phyloP scores from a whole-genome alignment of 1,284 basidiomycete genomes.

The Cerrena zonata region DNA sequence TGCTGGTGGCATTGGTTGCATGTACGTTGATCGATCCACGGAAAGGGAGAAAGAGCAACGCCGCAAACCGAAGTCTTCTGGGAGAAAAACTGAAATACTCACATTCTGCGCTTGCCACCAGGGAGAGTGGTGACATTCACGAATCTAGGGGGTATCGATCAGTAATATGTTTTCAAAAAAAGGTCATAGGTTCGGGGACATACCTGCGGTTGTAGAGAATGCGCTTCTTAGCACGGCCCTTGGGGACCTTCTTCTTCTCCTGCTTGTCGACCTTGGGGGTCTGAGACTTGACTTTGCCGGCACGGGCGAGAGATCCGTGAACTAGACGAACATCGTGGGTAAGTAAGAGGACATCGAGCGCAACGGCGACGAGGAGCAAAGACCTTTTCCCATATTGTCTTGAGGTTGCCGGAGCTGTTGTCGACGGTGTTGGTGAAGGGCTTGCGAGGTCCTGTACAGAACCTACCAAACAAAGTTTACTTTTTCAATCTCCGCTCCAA shows the following conservation, averaged over 20 bases:
- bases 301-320: constrained; percentile 99
- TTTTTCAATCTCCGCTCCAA: not conserved
- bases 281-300: constrained; percentile 98
- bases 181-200: no score
- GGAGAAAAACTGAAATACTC: constrained; percentile 40
- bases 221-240: constrained; percentile 95
- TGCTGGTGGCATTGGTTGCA: constrained; percentile 8
- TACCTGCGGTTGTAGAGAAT: constrained; percentile 91
- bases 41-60: not conserved
- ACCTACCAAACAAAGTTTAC: constrained; percentile 6
- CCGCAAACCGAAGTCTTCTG: constrained; percentile 6
- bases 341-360: constrained; percentile 8
- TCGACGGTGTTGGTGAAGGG: constrained; percentile 16
- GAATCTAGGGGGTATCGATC: constrained; percentile 57
- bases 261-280: constrained; percentile 95
- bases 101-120: constrained; percentile 95
- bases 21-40: no score
- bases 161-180: not conserved
- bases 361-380: constrained; percentile 10
- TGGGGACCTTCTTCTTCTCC: constrained; percentile 96
- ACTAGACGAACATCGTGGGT: constrained; percentile 42
- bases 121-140: constrained; percentile 90
- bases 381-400: constrained; percentile 67
- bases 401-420: constrained; percentile 29
- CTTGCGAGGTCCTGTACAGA: constrained; percentile 20